Percentiles rank a stretch among this genome's conserved stretches.
Evolutionary conservation across 352 stramenopile genomes (phyloP).

Genomic region (Phytophthora litchii): DNA sequence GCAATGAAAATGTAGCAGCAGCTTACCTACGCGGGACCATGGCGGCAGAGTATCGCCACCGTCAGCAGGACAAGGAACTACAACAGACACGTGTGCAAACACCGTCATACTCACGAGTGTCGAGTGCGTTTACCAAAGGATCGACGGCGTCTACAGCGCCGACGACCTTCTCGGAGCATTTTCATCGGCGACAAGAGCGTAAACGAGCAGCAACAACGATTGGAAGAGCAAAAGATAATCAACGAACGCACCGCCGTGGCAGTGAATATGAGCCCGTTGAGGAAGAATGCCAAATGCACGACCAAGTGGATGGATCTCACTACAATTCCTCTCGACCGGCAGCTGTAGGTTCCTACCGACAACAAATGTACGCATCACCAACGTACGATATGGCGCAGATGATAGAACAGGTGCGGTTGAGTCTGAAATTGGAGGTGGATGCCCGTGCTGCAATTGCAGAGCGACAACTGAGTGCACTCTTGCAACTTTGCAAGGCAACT

Average conservation of each 20-base stretch:
- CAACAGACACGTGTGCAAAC: conserved; percentile 6
- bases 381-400: conserved; percentile 83
- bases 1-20: conserved; percentile 35
- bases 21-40: conserved; percentile 50
- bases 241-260: conserved; percentile 28
- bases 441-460: conserved; percentile 75
- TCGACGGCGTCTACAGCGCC: conserved; percentile 2
- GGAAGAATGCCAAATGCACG: conserved; percentile 24
- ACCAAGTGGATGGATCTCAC: conserved; percentile 19
- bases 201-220: conserved; percentile 27
- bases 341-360: conserved; percentile 14
- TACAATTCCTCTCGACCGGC: conserved; percentile 9
- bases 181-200: conserved; percentile 54
- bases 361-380: conserved; percentile 67
- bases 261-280: conserved; percentile 18
- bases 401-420: conserved; percentile 86
- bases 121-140: conserved; percentile 18
- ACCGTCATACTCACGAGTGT: conserved; percentile 32
- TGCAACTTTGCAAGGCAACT: conserved; percentile 75
- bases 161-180: conserved; percentile 51
- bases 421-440: conserved; percentile 85
- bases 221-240: conserved; percentile 37
- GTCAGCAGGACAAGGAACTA: conserved; percentile 5
- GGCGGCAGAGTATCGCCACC: conserved; percentile 26
- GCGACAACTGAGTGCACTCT: conserved; percentile 73